Evolutionary conservation across 2,329 filamentous ascomycete species (phyloP).

Genomic region (Fusarium sp.): DNA sequence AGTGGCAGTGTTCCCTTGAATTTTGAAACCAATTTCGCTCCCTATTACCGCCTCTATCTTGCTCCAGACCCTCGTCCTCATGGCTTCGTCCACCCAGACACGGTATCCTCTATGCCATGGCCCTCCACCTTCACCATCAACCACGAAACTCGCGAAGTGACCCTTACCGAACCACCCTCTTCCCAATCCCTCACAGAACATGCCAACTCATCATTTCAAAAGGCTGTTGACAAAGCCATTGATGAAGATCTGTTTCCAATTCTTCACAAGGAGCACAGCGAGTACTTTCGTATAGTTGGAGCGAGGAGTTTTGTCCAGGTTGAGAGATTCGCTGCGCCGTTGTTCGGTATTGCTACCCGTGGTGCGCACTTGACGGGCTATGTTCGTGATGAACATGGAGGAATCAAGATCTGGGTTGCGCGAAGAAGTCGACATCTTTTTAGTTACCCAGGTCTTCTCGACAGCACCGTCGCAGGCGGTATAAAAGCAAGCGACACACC

Average conservation of each 20-base stretch:
- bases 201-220: conserved; percentile 54
- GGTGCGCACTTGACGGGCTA: conserved; percentile 76
- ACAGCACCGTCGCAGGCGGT: conserved; percentile 84
- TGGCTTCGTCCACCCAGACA: conserved; percentile 61
- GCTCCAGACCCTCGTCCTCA: conserved; percentile 59
- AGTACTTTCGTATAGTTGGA: conserved; percentile 56
- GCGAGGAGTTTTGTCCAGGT: conserved; percentile 56
- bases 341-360: conserved; percentile 76
- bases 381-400: conserved; percentile 51
- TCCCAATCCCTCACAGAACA: conserved; percentile 43
- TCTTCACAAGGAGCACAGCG: conserved; percentile 54
- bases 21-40: conserved; percentile 51
- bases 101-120: conserved; percentile 60
- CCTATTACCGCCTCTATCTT: conserved; percentile 60
- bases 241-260: conserved; percentile 52
- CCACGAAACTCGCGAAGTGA: conserved; percentile 49
- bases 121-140: conserved; percentile 53
- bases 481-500: conserved; percentile 74
- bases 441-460: conserved; percentile 79
- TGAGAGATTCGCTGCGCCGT: conserved; percentile 69
- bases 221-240: conserved; percentile 53
- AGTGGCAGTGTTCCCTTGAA: conserved; percentile 58
- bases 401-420: conserved; percentile 77
- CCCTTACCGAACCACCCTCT: conserved; percentile 44
- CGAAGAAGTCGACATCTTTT: conserved; percentile 72